These are phyloP conservation scores for Epichloe brachyelytri DNA, from an alignment of 2,329 filamentous ascomycete species.

Conservation along the genomic window DNA sequence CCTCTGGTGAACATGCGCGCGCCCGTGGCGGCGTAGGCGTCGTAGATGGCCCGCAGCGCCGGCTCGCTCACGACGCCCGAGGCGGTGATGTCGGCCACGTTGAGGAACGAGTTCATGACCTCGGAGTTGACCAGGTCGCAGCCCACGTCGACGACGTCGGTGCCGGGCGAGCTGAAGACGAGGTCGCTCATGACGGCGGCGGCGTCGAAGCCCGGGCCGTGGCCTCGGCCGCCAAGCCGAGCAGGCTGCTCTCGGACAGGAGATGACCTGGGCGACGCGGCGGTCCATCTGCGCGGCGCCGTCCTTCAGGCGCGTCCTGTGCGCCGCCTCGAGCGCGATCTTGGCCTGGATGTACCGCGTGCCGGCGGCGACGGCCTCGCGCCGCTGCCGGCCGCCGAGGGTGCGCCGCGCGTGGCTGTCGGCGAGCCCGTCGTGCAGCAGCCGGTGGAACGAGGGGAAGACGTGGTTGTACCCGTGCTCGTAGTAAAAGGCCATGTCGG, in stretches of 20 bases:
- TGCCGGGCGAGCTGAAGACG: slow-evolving; percentile 11
- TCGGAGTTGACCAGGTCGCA: slow-evolving; percentile 11
- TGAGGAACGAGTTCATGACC: slow-evolving; percentile 12
- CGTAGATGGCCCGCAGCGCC: slow-evolving; percentile 9
- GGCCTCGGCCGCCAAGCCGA: slow-evolving; percentile 11
- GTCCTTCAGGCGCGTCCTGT: not conserved
- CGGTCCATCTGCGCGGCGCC: slow-evolving; percentile 6
- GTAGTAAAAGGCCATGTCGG: slow-evolving; percentile 13
- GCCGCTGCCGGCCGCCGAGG: slow-evolving; percentile 7
- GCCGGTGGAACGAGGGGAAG: slow-evolving; percentile 8
- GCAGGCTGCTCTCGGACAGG: slow-evolving; percentile 11
- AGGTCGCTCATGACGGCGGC: slow-evolving; percentile 11
- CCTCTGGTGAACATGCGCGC: slow-evolving; percentile 18
- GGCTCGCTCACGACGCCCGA: slow-evolving; percentile 11
- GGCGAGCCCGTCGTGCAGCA: slow-evolving; percentile 7
- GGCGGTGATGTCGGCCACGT: slow-evolving; percentile 8
- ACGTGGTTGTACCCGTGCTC: slow-evolving; percentile 13
- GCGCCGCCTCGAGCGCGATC: slow-evolving; percentile 7
- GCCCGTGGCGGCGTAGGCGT: slow-evolving; percentile 11
- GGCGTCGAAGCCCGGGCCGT: slow-evolving; percentile 9
- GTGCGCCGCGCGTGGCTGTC: slow-evolving; percentile 9
- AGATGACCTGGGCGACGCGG: slow-evolving; percentile 8
- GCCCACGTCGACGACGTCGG: slow-evolving; percentile 12
- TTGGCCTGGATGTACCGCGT: slow-evolving; percentile 10
- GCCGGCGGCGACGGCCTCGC: slow-evolving; percentile 8